Evolutionary conservation across 495 filamentous ascomycete species (phyloP).

Genomic region (Xanthoparmelia taractica): DNA sequence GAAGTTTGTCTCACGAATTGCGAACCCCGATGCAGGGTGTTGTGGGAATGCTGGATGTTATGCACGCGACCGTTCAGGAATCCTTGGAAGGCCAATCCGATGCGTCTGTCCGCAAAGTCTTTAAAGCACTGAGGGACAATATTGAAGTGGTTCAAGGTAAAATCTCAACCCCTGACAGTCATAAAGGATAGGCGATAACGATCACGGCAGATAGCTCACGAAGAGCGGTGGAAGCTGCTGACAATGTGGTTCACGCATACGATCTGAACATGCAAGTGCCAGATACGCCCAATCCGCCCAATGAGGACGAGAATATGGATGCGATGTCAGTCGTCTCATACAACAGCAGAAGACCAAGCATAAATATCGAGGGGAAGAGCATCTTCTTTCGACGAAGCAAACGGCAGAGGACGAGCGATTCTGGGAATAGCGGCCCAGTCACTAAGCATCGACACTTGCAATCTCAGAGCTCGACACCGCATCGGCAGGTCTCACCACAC

Average conservation of each 20-base stretch:
- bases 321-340: conserved; percentile 21
- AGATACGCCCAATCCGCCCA: conserved; percentile 43
- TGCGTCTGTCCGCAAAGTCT: conserved; percentile 44
- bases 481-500: conserved; percentile 42
- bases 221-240: conserved; percentile 70
- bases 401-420: conserved; percentile 40
- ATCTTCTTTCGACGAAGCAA: conserved; percentile 44
- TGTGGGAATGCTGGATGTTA: conserved; percentile 78
- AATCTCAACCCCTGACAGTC: background rate
- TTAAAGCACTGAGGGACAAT: conserved; percentile 59
- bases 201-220: conserved; percentile 57
- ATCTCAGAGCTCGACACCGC: conserved; percentile 23
- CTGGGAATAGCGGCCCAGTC: conserved; percentile 33
- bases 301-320: conserved; percentile 35
- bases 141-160: conserved; percentile 70
- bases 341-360: conserved; percentile 33
- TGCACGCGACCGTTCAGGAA: conserved; percentile 72
- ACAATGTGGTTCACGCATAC: conserved; percentile 83
- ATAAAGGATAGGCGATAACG: conserved; percentile 7
- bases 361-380: conserved; percentile 41
- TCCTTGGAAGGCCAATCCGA: conserved; percentile 51
- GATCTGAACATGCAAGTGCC: conserved; percentile 79
- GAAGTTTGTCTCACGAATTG: conserved; percentile 71
- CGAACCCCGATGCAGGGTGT: conserved; percentile 82
- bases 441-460: conserved; percentile 37